phyloP scores from a whole-genome alignment of 1,139 yeast genomes.

The Eremothecium gossypii region DNA sequence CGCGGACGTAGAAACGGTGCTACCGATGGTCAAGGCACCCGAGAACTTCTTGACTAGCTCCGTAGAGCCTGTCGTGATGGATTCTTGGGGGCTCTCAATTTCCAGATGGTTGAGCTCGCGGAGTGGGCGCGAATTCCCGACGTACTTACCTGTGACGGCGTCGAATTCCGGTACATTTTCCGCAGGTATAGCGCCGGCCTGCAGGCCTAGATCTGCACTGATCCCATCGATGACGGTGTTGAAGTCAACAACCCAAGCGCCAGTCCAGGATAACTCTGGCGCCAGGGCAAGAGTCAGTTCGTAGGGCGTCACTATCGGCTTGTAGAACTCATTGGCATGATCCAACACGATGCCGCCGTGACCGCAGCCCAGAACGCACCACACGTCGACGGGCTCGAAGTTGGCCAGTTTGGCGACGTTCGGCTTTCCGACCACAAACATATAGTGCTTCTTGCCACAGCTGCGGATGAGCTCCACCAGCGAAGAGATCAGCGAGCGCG shows the following conservation, averaged over 20 bases:
- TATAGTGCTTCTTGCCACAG: conserved; percentile 84
- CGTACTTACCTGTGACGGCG: conserved; percentile 74
- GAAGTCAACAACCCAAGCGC: conserved; percentile 85
- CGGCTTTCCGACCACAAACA: conserved; percentile 97
- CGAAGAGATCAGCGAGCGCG: conserved; percentile 52
- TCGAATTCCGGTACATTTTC: conserved; percentile 66
- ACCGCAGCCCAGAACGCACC: conserved; percentile 94
- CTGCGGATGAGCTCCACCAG: conserved; percentile 51
- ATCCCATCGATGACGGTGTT: conserved; percentile 32
- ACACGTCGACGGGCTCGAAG: conserved; percentile 80
- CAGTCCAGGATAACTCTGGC: conserved; percentile 77
- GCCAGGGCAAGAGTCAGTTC: conserved; percentile 75
- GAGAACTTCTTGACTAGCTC: conserved; percentile 53
- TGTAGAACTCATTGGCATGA: conserved; percentile 67
- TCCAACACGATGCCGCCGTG: conserved; percentile 87
- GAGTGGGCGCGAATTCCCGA: conserved; percentile 64
- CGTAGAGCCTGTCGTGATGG: conserved; percentile 22
- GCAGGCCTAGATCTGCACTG: conserved; percentile 13
- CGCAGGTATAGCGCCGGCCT: conserved; percentile 9
- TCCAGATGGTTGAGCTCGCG: conserved; percentile 57
- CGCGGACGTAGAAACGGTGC: conserved; percentile 88
- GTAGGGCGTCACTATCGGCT: conserved; percentile 89
- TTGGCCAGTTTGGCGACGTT: conserved; percentile 94
- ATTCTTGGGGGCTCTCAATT: conserved; percentile 34
- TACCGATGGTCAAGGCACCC: conserved; percentile 53